Percentiles rank a stretch among this genome's conserved stretches.
phyloP scores from a whole-genome alignment of 768 basidiomycete species.

The Pseudohyphozyma bogoriensis region DNA sequence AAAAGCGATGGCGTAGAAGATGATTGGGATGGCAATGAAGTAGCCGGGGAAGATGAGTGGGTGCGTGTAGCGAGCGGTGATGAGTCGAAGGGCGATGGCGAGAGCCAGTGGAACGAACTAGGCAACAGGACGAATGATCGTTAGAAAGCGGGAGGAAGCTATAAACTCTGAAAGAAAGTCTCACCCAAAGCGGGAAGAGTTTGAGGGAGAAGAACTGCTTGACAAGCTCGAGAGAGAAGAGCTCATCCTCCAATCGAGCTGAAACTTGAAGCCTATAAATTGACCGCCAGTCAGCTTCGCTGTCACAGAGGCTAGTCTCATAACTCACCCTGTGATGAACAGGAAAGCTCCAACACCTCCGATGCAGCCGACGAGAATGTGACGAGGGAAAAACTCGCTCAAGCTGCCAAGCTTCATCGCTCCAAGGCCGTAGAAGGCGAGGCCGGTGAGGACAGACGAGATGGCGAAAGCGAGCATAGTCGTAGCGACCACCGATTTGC shows the following conservation, averaged over 20 bases:
- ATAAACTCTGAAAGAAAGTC: background rate
- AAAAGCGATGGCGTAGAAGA: conserved; percentile 73
- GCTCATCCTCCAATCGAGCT: conserved; percentile 63
- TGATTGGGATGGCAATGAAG: conserved; percentile 53
- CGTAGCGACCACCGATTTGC: conserved; percentile 72
- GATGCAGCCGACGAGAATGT: conserved; percentile 87
- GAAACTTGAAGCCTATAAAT: conserved; percentile 62
- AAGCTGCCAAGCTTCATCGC: conserved; percentile 68
- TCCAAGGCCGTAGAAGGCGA: conserved; percentile 33
- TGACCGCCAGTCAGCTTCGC: background rate
- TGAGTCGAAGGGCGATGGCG: conserved; percentile 63
- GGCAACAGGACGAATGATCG: background rate
- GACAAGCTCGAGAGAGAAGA: conserved; percentile 57
- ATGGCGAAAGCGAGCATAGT: conserved; percentile 81
- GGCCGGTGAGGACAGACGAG: conserved; percentile 66
- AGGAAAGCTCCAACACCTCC: conserved; percentile 94
- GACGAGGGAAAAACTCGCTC: conserved; percentile 91
- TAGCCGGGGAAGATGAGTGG: conserved; percentile 75
- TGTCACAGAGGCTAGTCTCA: no score
- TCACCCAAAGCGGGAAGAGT: conserved; percentile 62
- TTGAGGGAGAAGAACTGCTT: conserved; percentile 56
- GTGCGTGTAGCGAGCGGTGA: conserved; percentile 70
- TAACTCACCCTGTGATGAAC: conserved; percentile 66
- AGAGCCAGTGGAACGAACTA: conserved; percentile 56
- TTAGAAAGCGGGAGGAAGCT: background rate